A percentile compares a stretch with the other conserved stretches of the same genome.
phyloP scores from a whole-genome alignment of 1,284 basidiomycete genomes.

The Ustilago crameri region DNA sequence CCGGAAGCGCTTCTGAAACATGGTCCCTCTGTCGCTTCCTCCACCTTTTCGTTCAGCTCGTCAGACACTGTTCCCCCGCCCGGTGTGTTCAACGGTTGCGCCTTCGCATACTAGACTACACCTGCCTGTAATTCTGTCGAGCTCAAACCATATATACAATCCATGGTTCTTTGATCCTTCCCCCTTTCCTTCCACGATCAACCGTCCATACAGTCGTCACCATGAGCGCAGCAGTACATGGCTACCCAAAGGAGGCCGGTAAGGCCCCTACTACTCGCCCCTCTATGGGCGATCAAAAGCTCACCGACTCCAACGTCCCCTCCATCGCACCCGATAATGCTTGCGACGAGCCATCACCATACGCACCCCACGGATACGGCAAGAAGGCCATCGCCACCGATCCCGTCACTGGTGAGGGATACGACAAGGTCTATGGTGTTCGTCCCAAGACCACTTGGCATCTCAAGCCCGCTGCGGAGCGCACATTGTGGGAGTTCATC shows the following conservation, averaged over 20 bases:
- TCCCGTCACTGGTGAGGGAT: conserved; percentile 45
- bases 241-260: conserved; percentile 44
- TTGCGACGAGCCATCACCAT: conserved; percentile 60
- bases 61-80: too few relatives aligned
- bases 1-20: background rate
- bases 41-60: background rate
- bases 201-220: conserved; percentile 1
- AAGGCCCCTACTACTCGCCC: conserved; percentile 31
- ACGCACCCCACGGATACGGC: conserved; percentile 54
- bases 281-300: conserved; percentile 43
- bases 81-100: too few relatives aligned
- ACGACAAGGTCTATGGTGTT: conserved; percentile 63
- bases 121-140: too few relatives aligned
- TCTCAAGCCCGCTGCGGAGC: conserved; percentile 52
- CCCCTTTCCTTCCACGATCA: background rate
- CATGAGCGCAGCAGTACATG: conserved; percentile 29
- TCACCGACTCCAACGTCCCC: conserved; percentile 43
- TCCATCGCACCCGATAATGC: conserved; percentile 60
- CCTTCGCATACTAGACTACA: too few relatives aligned
- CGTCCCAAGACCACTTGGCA: conserved; percentile 64
- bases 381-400: conserved; percentile 57
- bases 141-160: conserved; percentile 26
- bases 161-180: conserved; percentile 1
- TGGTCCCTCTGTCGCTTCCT: background rate
- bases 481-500: conserved; percentile 61